Percentiles rank a stretch among this genome's conserved stretches.
Conservation (phyloP, 2,329 filamentous ascomycete species). For the Knufia fluminis region DNA sequence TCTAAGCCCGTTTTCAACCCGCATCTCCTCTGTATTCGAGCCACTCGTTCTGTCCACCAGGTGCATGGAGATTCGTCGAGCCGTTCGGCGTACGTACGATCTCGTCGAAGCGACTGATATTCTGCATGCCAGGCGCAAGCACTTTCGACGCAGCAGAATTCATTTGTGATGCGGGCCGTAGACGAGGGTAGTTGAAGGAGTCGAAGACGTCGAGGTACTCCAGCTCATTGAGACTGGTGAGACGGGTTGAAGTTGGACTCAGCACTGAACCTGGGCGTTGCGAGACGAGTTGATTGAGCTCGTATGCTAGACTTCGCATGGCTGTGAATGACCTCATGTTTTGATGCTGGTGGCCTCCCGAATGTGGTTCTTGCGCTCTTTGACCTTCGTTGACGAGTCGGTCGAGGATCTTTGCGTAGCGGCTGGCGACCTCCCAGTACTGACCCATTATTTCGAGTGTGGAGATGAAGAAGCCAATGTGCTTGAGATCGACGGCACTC, state of each 20-base stretch:
- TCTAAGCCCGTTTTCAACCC: too few species aligned
- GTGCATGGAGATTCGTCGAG: neutral
- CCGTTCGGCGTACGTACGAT: neutral
- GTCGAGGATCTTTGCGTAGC: conserved; percentile 70
- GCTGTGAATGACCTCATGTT: conserved; percentile 70
- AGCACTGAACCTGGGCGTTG: conserved; percentile 51
- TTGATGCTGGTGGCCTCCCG: conserved; percentile 5
- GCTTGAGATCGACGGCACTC: conserved; percentile 62
- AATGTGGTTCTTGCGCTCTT: conserved; percentile 34
- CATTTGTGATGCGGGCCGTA: conserved; percentile 39
- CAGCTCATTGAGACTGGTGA: conserved; percentile 64
- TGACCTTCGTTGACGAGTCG: conserved; percentile 78
- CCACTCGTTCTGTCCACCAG: neutral
- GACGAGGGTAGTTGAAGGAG: conserved; percentile 81
- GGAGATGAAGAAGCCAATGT: conserved; percentile 73
- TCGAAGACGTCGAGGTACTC: conserved; percentile 91
- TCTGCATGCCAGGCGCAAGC: neutral
- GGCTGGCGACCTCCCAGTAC: conserved; percentile 76
- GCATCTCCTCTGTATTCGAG: neutral
- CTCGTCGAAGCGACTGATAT: conserved; percentile 5
- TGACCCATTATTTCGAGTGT: conserved; percentile 70
- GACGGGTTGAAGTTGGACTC: conserved; percentile 23
- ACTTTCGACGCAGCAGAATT: conserved; percentile 17
- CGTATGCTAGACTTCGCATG: conserved; percentile 70
- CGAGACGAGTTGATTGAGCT: conserved; percentile 81